Evolutionary conservation across 148 eudicot species (phyloP).

Genomic region (Persicaria maculosa): DNA sequence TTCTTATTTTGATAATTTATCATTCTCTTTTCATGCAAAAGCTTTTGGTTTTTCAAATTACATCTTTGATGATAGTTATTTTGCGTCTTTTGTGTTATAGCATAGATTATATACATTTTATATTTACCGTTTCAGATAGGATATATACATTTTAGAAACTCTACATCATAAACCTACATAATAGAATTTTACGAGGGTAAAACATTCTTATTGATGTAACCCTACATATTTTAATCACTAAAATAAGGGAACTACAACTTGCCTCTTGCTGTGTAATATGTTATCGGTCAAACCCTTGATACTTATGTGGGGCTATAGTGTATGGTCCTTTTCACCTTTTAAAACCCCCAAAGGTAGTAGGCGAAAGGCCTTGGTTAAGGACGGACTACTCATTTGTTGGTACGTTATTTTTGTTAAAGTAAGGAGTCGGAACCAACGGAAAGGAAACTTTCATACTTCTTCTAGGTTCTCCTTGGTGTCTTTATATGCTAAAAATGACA

Average conservation of each 20-base stretch:
- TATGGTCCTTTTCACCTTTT: not conserved
- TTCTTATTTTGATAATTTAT: not conserved
- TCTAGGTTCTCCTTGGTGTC: no score
- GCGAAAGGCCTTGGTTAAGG: not conserved
- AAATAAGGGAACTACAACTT: not conserved
- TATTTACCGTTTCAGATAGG: no score
- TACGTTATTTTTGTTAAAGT: no score
- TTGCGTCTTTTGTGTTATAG: not conserved
- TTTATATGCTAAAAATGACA: no score
- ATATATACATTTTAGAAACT: not conserved
- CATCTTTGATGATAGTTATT: not conserved
- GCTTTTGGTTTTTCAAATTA: constrained; percentile 2
- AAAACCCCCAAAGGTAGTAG: not conserved
- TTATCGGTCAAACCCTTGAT: not conserved
- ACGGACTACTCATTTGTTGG: not conserved
- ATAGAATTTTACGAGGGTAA: not conserved
- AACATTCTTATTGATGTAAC: not conserved
- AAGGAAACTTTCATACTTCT: no score
- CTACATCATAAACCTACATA: not conserved
- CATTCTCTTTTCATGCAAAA: not conserved
- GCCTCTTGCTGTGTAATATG: not conserved
- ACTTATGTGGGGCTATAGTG: not conserved
- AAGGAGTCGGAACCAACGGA: no score
- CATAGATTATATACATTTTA: not conserved
- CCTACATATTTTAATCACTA: not conserved